Percentiles rank a stretch among this genome's conserved stretches.
phyloP scores from a whole-genome alignment of 1,139 yeast species.

The Suhomyces chickasaworum region DNA sequence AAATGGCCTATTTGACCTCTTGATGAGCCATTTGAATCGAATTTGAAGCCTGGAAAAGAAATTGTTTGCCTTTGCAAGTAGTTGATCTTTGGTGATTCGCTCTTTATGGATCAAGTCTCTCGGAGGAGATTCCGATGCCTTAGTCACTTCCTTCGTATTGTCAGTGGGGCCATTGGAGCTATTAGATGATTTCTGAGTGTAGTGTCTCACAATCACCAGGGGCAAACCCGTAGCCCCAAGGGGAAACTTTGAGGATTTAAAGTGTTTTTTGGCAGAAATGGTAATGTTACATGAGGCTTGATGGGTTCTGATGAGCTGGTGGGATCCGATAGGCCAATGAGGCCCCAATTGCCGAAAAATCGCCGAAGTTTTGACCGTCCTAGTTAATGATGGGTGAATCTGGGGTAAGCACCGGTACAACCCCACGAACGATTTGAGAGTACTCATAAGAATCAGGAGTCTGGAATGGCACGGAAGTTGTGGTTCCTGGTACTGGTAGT shows the following conservation, averaged over 20 bases:
- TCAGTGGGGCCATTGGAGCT: too few relatives aligned
- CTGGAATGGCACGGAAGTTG: neutral
- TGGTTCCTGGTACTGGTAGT: neutral
- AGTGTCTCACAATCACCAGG: neutral
- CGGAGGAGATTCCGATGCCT: neutral
- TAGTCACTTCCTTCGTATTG: neutral
- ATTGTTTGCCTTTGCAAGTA: slow-evolving; percentile 53
- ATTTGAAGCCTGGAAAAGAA: slow-evolving; percentile 54
- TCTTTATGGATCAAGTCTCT: neutral
- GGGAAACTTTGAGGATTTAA: neutral
- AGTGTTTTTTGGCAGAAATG: neutral
- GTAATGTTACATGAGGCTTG: neutral
- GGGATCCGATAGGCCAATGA: neutral
- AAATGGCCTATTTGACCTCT: slow-evolving; percentile 60
- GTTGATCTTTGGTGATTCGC: slow-evolving; percentile 47
- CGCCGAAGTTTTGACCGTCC: neutral
- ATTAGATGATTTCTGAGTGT: neutral
- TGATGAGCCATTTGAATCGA: slow-evolving; percentile 70
- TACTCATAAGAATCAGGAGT: neutral
- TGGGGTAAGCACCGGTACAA: neutral
- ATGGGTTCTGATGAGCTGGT: neutral
- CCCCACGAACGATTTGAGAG: neutral
- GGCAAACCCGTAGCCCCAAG: neutral
- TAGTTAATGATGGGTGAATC: neutral
- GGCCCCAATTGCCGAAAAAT: neutral